Evolutionary conservation across 1,139 yeast genomes (phyloP).

Genomic region (Yamadazyma diddensiae): DNA sequence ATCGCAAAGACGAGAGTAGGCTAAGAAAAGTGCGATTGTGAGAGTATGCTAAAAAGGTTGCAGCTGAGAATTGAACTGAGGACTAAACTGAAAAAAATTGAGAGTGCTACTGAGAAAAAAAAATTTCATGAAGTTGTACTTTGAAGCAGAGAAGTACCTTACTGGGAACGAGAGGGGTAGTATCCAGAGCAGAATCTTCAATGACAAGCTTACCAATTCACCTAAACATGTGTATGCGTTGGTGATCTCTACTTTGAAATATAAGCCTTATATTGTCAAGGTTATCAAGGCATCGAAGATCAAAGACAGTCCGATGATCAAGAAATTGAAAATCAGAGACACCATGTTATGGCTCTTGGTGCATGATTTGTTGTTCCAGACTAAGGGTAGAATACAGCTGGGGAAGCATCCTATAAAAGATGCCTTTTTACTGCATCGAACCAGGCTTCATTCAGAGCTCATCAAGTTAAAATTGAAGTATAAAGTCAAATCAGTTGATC

Average conservation of each 20-base stretch:
- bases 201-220: conserved; percentile 31
- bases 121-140: conserved; percentile 58
- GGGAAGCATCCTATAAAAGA: conserved; percentile 88
- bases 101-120: no score
- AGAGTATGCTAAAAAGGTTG: no score
- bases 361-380: conserved; percentile 77
- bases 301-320: conserved; percentile 35
- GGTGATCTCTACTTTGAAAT: conserved; percentile 72
- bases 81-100: no score
- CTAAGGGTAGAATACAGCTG: conserved; percentile 80
- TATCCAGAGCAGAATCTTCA: conserved; percentile 66
- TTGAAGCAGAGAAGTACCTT: conserved; percentile 55
- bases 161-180: conserved; percentile 29
- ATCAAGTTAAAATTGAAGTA: conserved; percentile 72
- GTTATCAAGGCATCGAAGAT: conserved; percentile 68
- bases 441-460: conserved; percentile 78
- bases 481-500: conserved; percentile 42
- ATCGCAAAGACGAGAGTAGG: background rate
- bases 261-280: conserved; percentile 56
- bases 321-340: conserved; percentile 40
- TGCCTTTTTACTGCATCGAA: conserved; percentile 70
- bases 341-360: conserved; percentile 61
- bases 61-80: no score
- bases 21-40: background rate
- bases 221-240: conserved; percentile 87